These are phyloP conservation scores for Picea glauca DNA, from an alignment of 75 land plant genomes.

Conservation along the genomic window DNA sequence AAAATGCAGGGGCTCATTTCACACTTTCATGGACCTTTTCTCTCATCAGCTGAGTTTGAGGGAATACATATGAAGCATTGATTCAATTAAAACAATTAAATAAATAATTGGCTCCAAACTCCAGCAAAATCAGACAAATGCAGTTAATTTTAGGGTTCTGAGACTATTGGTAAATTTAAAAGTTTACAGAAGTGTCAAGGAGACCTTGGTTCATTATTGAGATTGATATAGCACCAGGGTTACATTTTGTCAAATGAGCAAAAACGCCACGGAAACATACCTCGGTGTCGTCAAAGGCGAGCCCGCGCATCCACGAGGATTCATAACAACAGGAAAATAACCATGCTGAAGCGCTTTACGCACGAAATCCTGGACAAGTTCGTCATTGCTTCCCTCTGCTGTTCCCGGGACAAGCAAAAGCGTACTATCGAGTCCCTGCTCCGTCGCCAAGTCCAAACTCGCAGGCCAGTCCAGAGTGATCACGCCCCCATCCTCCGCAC, in stretches of 20 bases:
- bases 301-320: slow-evolving; percentile 95
- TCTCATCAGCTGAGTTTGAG: no score
- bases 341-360: slow-evolving; percentile 48
- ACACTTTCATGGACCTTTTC: no score
- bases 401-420: slow-evolving; percentile 87
- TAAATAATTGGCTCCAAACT: neutral
- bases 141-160: neutral
- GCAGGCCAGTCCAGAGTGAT: slow-evolving; percentile 92
- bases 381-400: slow-evolving; percentile 70
- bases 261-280: slow-evolving; percentile 25
- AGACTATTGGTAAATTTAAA: no score
- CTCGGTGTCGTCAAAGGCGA: slow-evolving; percentile 91
- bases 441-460: slow-evolving; percentile 67
- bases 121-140: slow-evolving; percentile 10
- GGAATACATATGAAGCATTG: no score
- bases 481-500: slow-evolving; percentile 84
- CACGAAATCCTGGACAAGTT: slow-evolving; percentile 45
- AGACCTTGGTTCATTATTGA: no score
- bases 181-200: no score
- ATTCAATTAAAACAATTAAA: no score
- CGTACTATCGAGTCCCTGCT: slow-evolving; percentile 76
- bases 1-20: no score
- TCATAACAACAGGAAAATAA: slow-evolving; percentile 85
- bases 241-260: neutral
- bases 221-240: no score